A percentile compares a stretch with the other conserved stretches of the same genome.
Evolutionary conservation across 768 basidiomycete genomes (phyloP).

Genomic region (Agrocybe chaxingu): DNA sequence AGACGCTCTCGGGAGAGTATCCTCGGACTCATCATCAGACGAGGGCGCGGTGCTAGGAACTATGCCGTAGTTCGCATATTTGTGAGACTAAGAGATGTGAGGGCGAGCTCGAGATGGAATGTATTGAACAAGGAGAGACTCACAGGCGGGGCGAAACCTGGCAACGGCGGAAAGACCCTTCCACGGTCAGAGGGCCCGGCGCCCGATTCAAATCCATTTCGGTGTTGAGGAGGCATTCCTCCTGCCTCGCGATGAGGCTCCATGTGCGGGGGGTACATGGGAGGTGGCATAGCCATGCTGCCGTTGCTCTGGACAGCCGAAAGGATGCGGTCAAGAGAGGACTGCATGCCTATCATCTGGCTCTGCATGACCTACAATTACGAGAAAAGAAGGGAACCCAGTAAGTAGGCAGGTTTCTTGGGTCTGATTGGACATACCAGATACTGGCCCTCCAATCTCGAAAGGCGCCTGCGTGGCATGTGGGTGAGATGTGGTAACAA

Average conservation of each 20-base stretch:
- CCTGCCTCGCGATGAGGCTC: constrained; percentile 27
- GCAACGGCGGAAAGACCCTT: constrained; percentile 75
- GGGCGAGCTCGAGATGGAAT: constrained; percentile 8
- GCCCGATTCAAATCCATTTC: constrained; percentile 38
- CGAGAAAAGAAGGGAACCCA: constrained; percentile 5
- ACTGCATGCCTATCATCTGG: constrained; percentile 94
- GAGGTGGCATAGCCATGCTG: constrained; percentile 29
- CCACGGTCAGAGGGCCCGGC: constrained; percentile 28
- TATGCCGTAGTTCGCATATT: constrained; percentile 90
- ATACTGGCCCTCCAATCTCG: constrained; percentile 84
- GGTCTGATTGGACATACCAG: constrained; percentile 42
- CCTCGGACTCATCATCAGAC: constrained; percentile 90
- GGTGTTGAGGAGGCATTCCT: constrained; percentile 31
- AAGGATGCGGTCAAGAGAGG: constrained; percentile 81
- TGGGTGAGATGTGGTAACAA: constrained; percentile 16
- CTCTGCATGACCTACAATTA: constrained; percentile 76
- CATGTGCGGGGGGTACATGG: constrained; percentile 32
- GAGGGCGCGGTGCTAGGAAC: constrained; percentile 80
- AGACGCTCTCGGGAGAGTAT: constrained; percentile 77
- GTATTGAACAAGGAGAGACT: constrained; percentile 22
- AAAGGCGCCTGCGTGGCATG: constrained; percentile 58
- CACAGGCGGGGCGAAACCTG: constrained; percentile 90
- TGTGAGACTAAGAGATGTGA: constrained; percentile 59
- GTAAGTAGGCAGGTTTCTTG: background rate
- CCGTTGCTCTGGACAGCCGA: constrained; percentile 49